Conservation (phyloP, 2,329 filamentous ascomycete species). For the Alternaria viburni region DNA sequence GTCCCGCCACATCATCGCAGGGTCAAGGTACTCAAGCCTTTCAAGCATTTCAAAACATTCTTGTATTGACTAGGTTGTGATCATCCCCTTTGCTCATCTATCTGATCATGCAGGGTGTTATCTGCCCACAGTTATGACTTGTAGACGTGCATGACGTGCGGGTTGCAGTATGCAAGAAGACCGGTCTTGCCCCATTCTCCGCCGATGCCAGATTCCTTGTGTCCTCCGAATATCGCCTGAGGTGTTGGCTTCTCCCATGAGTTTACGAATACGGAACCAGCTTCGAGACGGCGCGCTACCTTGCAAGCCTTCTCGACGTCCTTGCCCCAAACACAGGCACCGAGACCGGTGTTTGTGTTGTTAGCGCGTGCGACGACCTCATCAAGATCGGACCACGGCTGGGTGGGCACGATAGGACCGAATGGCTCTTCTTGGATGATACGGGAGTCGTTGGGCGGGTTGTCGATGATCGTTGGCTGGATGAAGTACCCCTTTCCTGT, state of each 20-base stretch:
- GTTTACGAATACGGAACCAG: conserved; percentile 65
- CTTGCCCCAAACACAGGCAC: conserved; percentile 58
- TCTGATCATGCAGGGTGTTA: not conserved
- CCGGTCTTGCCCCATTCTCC: conserved; percentile 64
- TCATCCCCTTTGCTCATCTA: not conserved
- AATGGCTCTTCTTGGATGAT: conserved; percentile 69
- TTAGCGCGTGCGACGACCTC: conserved; percentile 58
- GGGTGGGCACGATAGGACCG: conserved; percentile 68
- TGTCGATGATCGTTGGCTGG: conserved; percentile 65
- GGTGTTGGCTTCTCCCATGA: conserved; percentile 56
- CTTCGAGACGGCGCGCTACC: conserved; percentile 57
- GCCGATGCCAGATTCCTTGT: conserved; percentile 79
- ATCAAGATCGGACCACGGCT: conserved; percentile 67
- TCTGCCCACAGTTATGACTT: conserved; percentile 33
- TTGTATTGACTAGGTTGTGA: not conserved
- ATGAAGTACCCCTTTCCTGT: conserved; percentile 62
- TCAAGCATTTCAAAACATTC: not conserved
- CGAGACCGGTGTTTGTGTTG: conserved; percentile 58
- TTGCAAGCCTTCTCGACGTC: conserved; percentile 54
- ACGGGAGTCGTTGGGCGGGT: conserved; percentile 62
- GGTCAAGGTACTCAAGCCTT: not conserved
- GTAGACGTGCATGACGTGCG: conserved; percentile 56
- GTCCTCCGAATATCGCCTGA: conserved; percentile 70
- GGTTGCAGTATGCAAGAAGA: conserved; percentile 56
- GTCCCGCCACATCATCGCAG: not conserved